Evolutionary conservation across 2,329 filamentous ascomycete genomes (phyloP), one percentile per base, ranked within the genome.

Genomic region (Drechslerella stenobrocha): DNA sequence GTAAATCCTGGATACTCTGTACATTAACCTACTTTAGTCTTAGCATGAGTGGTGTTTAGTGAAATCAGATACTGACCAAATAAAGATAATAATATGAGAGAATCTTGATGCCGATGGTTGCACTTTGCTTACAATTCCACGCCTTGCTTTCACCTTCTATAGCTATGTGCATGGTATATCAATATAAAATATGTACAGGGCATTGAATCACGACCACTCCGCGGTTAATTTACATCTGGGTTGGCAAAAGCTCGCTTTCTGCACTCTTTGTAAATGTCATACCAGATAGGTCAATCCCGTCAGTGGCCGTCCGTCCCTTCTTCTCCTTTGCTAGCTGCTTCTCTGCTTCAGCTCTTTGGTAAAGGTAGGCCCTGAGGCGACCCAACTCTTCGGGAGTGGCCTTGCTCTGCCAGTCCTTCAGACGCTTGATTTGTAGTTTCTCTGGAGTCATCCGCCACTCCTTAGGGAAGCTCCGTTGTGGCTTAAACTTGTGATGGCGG

Each of bases 371-470:
- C 24, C 52, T 60, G 35, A 67, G 37, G 2, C 47, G 32, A 3
- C 59, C 55, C 63, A 56, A 55, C 15, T 67, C 50, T 2, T 48
- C 48, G 11, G 63, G 37, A 2, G 55, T 60, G 2, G 55, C 63
- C 11, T 60, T 13, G 28, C 50, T 55, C 22, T 40, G 42, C 64
- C 64, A 69, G 15, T 69, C 64, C 40, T 56, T 56, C 40, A 61
- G 26, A 20, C 64, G 47, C 45, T 69, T 69, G 24, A 61, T 37
- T 28, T 69, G 32, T 23, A 69, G 23, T 70, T 89, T 82, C 77
- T 88, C 80, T 46, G 83, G 78, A 1, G 87, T 91, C 81, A 98
- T 78, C 64, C 82, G 83, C 93, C 93, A 98, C 72, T 85, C 83
- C 72, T 84, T 81, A 1, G 93, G 93, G 77, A 96, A 97, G 40